phyloP scores from a whole-genome alignment of 164 flowering plant species.

The Umbilicus rupestris region DNA sequence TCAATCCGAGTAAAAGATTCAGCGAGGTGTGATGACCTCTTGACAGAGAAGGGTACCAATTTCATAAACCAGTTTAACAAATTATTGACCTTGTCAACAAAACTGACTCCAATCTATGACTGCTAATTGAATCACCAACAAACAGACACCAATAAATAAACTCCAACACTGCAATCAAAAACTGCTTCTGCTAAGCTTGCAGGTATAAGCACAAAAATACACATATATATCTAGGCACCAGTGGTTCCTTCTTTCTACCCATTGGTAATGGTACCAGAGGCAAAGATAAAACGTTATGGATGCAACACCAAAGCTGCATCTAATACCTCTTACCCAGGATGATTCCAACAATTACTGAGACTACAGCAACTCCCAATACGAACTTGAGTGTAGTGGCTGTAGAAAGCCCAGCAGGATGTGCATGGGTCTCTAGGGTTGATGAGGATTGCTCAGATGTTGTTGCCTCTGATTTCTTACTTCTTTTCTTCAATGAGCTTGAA shows the following conservation, averaged over 20 bases:
- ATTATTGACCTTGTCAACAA: too few species aligned
- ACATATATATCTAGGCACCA: neutral
- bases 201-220: neutral
- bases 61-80: too few species aligned
- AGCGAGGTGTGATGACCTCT: too few species aligned
- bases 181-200: neutral
- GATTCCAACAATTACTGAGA: constrained; percentile 72
- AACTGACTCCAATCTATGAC: neutral
- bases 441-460: constrained; percentile 37
- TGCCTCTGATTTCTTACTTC: constrained; percentile 55
- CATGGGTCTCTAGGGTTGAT: constrained; percentile 19
- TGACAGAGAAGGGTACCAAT: too few species aligned
- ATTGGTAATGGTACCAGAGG: neutral
- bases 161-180: neutral
- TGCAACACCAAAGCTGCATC: neutral
- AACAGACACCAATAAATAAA: neutral
- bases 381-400: constrained; percentile 39
- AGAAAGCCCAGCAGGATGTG: constrained; percentile 25
- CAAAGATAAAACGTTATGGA: neutral
- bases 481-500: constrained; percentile 57
- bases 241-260: neutral
- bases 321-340: constrained; percentile 81
- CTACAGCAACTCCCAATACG: constrained; percentile 64
- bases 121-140: neutral
- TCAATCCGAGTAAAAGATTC: too few species aligned